Evolutionary conservation across 2,329 filamentous ascomycete genomes (phyloP).

Genomic region (Pestalotiopsis fici): DNA sequence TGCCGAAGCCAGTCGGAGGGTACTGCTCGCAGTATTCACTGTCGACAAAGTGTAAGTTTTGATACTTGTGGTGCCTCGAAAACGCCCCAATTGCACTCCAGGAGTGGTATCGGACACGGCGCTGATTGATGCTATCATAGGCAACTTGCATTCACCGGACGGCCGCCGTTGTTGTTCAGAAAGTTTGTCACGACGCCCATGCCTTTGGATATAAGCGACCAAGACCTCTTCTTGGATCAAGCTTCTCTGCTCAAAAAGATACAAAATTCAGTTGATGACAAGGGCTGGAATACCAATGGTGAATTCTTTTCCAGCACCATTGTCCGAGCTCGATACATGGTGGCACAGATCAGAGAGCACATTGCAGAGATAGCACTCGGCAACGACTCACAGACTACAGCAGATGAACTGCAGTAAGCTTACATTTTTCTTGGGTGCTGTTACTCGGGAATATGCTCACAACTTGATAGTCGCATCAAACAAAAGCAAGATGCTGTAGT

Average conservation of each 20-base stretch:
- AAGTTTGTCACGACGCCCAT: constrained; percentile 37
- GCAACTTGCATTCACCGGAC: constrained; percentile 36
- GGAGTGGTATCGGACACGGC: background rate
- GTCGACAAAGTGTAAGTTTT: constrained; percentile 36
- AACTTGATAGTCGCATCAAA: background rate
- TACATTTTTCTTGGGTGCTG: background rate
- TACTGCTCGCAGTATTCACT: constrained; percentile 32
- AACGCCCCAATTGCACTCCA: background rate
- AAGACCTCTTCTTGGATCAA: constrained; percentile 32
- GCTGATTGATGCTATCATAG: background rate
- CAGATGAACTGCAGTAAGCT: constrained; percentile 9
- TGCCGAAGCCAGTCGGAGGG: constrained; percentile 26
- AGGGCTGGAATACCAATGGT: constrained; percentile 38
- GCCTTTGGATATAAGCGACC: constrained; percentile 39
- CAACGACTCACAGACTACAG: constrained; percentile 8
- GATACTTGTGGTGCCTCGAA: too few relatives aligned
- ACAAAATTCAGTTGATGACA: constrained; percentile 27
- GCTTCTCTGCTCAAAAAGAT: constrained; percentile 24
- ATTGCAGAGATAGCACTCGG: constrained; percentile 59
- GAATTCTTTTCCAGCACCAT: constrained; percentile 31
- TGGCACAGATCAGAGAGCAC: constrained; percentile 56
- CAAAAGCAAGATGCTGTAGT: constrained; percentile 14
- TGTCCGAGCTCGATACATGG: constrained; percentile 28
- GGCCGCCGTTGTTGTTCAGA: constrained; percentile 38
- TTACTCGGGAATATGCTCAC: background rate